A percentile compares a stretch with the other conserved stretches of the same genome.
Evolutionary conservation across 1,284 basidiomycete species (phyloP).

Genomic region (Polyporus tsugae): DNA sequence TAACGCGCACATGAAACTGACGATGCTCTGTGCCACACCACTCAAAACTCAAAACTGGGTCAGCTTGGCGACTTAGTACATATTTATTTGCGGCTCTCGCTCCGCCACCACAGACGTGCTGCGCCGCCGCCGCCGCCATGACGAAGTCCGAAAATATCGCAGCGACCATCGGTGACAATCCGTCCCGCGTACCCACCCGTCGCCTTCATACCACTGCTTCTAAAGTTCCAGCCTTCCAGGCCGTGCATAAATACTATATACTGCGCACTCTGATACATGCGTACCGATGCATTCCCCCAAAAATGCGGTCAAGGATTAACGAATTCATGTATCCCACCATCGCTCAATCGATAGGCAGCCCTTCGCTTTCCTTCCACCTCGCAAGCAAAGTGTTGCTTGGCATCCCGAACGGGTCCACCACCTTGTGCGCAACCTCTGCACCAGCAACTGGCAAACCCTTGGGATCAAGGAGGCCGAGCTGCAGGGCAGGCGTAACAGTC

Average conservation of each 20-base stretch:
- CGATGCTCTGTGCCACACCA: neutral
- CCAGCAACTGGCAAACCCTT: constrained; percentile 48
- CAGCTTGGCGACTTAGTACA: neutral
- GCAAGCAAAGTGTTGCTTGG: constrained; percentile 50
- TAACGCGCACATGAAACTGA: neutral
- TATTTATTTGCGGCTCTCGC: too few species aligned
- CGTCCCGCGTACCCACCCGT: neutral
- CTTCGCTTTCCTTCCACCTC: constrained; percentile 52
- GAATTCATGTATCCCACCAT: neutral
- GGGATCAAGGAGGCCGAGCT: constrained; percentile 49
- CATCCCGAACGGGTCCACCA: constrained; percentile 51
- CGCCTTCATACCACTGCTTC: neutral
- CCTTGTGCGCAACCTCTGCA: constrained; percentile 49
- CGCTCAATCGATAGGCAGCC: constrained; percentile 41
- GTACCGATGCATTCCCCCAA: neutral
- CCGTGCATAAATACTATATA: neutral
- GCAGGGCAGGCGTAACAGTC: constrained; percentile 4
- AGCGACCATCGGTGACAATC: neutral
- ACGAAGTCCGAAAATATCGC: neutral
- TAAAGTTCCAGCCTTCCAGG: neutral
- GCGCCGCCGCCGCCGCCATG: constrained; percentile 1
- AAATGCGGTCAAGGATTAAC: neutral
- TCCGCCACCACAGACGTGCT: neutral
- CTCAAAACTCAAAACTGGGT: neutral
- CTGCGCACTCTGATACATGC: neutral